Percentiles rank a stretch among this genome's conserved stretches.
Conservation (phyloP, 140 eudicot species). For the Eryngium alpinum region DNA sequence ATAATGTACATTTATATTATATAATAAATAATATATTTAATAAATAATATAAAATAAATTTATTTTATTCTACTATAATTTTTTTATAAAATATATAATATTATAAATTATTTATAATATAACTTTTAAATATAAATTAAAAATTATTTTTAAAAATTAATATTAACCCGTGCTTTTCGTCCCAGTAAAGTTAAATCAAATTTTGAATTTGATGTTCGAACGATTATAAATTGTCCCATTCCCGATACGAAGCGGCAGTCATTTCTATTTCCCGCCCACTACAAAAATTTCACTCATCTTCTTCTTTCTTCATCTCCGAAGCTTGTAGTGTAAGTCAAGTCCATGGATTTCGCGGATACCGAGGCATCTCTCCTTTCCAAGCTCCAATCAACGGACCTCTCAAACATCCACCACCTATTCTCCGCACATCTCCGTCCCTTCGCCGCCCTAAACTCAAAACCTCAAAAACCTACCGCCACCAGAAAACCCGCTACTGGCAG, state of each 20-base stretch:
- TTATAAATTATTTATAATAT: no score
- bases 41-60: no score
- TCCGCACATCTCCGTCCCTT: slow-evolving; percentile 53
- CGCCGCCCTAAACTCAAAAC: slow-evolving; percentile 27
- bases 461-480: slow-evolving; percentile 25
- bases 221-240: no score
- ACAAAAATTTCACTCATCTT: neutral
- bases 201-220: no score
- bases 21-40: no score
- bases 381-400: slow-evolving; percentile 51
- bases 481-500: slow-evolving; percentile 16
- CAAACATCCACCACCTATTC: slow-evolving; percentile 44
- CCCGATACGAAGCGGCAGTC: neutral
- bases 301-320: neutral
- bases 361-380: slow-evolving; percentile 50
- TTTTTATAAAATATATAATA: no score
- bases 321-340: slow-evolving; percentile 6
- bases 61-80: no score
- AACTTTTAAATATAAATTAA: no score
- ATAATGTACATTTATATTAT: no score
- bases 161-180: no score
- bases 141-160: no score
- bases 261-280: slow-evolving; percentile 28
- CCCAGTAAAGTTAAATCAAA: no score
- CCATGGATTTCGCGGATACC: slow-evolving; percentile 34